These are phyloP conservation scores for Verbena officinalis DNA, from an alignment of 257 asterid species.

Conservation along the genomic window DNA sequence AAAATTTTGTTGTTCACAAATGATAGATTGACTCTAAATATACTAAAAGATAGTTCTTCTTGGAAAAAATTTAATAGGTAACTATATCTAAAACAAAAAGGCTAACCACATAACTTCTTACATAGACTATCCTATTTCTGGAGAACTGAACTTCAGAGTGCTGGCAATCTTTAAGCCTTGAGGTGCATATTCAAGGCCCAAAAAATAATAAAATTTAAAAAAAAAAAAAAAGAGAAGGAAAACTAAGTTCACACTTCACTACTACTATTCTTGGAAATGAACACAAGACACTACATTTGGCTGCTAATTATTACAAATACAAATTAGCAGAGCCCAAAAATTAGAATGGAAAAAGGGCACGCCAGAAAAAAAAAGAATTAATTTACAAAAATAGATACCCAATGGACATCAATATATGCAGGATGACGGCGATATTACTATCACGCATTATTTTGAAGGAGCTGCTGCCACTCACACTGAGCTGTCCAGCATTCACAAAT, in stretches of 20 bases:
- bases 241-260: slow-evolving; percentile 9
- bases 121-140: not conserved
- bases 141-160: not conserved
- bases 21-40: too few relatives aligned
- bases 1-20: too few relatives aligned
- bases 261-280: slow-evolving; percentile 5
- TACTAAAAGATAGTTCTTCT: too few relatives aligned
- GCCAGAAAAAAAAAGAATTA: slow-evolving; percentile 16
- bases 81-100: too few relatives aligned
- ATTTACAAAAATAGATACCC: slow-evolving; percentile 47
- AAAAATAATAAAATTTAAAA: not conserved
- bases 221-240: not conserved
- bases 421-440: slow-evolving; percentile 25
- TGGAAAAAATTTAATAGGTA: too few relatives aligned
- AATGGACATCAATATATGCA: slow-evolving; percentile 30
- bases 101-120: too few relatives aligned
- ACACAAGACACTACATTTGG: slow-evolving; percentile 21
- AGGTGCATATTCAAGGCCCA: slow-evolving; percentile 9
- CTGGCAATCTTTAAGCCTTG: too few relatives aligned
- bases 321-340: slow-evolving; percentile 29
- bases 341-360: not conserved
- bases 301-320: slow-evolving; percentile 36
- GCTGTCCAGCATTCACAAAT: slow-evolving; percentile 66
- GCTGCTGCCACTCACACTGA: slow-evolving; percentile 56
- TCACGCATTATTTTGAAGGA: slow-evolving; percentile 17